Evolutionary conservation across 1,284 basidiomycete species (phyloP).

Genomic region (Takashimella tepidaria): DNA sequence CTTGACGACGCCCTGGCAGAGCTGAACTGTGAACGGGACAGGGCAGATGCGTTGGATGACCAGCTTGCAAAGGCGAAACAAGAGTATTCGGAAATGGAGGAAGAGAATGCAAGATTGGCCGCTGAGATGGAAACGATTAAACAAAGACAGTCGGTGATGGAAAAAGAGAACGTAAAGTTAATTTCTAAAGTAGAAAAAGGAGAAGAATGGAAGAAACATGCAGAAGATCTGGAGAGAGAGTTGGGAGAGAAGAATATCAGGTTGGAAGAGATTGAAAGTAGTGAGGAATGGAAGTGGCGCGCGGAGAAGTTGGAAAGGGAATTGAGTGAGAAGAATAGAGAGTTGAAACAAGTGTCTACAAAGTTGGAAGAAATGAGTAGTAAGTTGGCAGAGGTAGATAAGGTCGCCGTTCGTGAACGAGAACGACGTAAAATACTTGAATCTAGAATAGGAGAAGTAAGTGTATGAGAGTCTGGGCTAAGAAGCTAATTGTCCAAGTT

Average conservation of each 20-base stretch:
- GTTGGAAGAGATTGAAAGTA: constrained; percentile 13
- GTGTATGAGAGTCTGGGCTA: no score
- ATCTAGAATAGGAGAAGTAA: no score
- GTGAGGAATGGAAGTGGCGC: constrained; percentile 9
- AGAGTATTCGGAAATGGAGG: constrained; percentile 18
- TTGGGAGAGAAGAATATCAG: background rate
- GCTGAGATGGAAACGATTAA: constrained; percentile 9
- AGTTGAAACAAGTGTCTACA: no score
- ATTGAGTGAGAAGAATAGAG: no score
- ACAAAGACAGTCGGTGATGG: constrained; percentile 16
- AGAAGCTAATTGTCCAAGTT: constrained; percentile 8
- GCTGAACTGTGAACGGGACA: background rate
- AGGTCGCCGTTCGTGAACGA: no score
- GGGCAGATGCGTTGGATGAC: constrained; percentile 5
- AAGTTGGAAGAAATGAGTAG: no score
- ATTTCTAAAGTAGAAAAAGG: background rate
- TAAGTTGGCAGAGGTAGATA: no score
- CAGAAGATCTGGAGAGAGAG: constrained; percentile 3
- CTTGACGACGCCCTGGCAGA: constrained; percentile 6
- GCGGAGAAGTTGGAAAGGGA: no score
- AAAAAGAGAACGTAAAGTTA: constrained; percentile 24
- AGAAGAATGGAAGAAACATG: background rate
- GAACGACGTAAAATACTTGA: no score
- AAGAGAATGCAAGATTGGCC: constrained; percentile 20
- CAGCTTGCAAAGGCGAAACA: constrained; percentile 13